Evolutionary conservation across 2,329 filamentous ascomycete genomes (phyloP), one percentile per base, ranked within the genome.

Genomic region (Microdochium trichocladiopsis): DNA sequence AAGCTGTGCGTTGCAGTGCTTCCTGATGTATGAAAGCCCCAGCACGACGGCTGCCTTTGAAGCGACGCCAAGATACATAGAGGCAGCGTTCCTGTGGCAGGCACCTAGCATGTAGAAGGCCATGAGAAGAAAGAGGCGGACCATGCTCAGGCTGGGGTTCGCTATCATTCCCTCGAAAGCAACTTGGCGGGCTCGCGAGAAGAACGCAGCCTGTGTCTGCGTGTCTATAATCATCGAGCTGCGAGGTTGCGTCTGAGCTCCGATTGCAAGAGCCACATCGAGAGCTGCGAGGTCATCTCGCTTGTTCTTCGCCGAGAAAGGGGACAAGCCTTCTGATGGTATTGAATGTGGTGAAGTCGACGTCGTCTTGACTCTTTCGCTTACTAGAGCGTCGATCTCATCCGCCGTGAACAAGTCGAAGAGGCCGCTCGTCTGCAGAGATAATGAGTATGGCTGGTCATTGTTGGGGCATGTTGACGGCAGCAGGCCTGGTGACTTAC

Each of bases 1-100:
- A 18, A 45, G 33, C 33, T 37, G 33, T 16, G 33, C 41, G 21
- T 45, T 45, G n/a, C 41, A 10, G 41, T 45, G 41, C 12, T 45
- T 45, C 41, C 41, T 21, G 41, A 49, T 51, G 1, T 51, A 9
- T 28, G 50, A 49, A 49, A 84, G 59, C 0, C 82, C 82, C 0
- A 85, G 59, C 0, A 79, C 78, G 3, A 77, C 75, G 0, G 82
- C 80, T 1, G 80, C 77, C 51, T 79, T 75, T 0, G 77, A 71
- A 1, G 82, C 81, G 9, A 84, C 75, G 0, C 81, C 81, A 2
- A 85, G 62, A 52, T 84, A 84, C 77, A 85, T 83, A 51, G 82
- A 85, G 0, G 81, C 81, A 0, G 80, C 72, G 52, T 83, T 83
- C 9, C 80, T 70, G 28, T 78, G 77, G 50, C 80, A 83, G 3